A percentile compares a stretch with the other conserved stretches of the same genome.
These are phyloP conservation scores for Euphorbia neoarborescens DNA, from an alignment of 441 rosid genomes.

Conservation along the genomic window DNA sequence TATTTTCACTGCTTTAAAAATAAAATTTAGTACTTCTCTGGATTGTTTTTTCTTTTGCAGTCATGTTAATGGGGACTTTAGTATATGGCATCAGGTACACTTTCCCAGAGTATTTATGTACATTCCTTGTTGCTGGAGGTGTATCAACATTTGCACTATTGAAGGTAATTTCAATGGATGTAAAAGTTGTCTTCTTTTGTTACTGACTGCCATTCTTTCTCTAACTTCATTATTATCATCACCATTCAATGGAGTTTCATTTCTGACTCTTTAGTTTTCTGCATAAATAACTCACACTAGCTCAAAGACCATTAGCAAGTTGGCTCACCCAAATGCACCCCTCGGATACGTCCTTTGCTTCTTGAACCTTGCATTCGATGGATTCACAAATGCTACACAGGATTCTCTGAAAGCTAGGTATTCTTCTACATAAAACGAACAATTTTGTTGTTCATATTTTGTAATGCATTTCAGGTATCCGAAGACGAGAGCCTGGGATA, in stretches of 20 bases:
- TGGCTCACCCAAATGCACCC: constrained; percentile 93
- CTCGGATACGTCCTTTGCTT: constrained; percentile 85
- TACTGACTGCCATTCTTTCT: neutral
- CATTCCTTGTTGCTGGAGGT: constrained; percentile 90
- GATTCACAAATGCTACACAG: constrained; percentile 95
- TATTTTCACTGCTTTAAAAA: neutral
- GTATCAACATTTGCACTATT: constrained; percentile 74
- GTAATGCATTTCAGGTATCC: constrained; percentile 44
- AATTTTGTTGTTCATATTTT: neutral
- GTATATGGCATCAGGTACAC: constrained; percentile 83
- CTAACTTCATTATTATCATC: neutral
- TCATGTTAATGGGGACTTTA: constrained; percentile 83
- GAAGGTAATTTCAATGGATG: constrained; percentile 40
- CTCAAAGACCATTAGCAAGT: constrained; percentile 78
- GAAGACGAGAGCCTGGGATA: constrained; percentile 83
- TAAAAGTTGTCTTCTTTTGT: neutral
- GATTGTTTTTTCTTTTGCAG: constrained; percentile 33
- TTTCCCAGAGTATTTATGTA: constrained; percentile 66
- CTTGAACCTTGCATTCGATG: constrained; percentile 87
- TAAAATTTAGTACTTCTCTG: neutral
- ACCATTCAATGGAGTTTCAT: neutral
- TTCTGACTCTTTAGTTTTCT: neutral
- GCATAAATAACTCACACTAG: constrained; percentile 50
- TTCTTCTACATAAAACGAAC: neutral
- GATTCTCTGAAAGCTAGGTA: constrained; percentile 76